Base-by-base conservation (phyloP, 495 filamentous ascomycete genomes). In the Penicillium egyptiacum region DNA sequence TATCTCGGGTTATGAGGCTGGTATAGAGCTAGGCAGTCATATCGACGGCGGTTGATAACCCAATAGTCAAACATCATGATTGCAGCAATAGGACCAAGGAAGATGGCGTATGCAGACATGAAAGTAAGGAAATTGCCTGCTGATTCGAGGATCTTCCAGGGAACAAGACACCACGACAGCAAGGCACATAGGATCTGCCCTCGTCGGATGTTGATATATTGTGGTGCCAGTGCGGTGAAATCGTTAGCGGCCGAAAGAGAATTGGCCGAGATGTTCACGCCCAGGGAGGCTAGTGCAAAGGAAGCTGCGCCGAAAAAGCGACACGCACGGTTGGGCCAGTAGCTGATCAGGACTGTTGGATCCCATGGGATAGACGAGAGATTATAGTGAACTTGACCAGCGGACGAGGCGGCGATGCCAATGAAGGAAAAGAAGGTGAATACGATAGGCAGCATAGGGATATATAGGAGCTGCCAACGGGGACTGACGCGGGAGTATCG, bases 61-160 rank as follows among this genome's bases (percentile, higher is more conserved):
- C 85, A 90, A 68, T 81, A 90, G 62, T 91, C 88, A 17, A 79
- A 77, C 0, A 81, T 72, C 72, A 91, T 82, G 55, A 89, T 85
- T 12, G 81, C 83, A 10, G 82, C 84, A 44, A 91, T 84, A 0
- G 88, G 87, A 0, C 81, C 86, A 3, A 90, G 75, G 72, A 91
- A 89, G 33, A 89, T 80, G 16, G 81, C 78, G 51, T 86, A 86
- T 1, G 81, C 82, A 19, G 79, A 76, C 83, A 87, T 84, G 72
- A 87, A 87, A 45, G 71, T 79, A 2, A 87, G 71, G 52, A 87
- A 81, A 16, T 75, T 81, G 12, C 74, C 75, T 14, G 84, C 84
- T 0, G 76, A 81, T 46, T 71, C 75, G 44, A 86, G 78, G 66
- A 87, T 87, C 66, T 82, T 84, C 84, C 84, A 87, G 10, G 83